phyloP scores from a whole-genome alignment of 306 rosid species.

The Vigna hirtella region DNA sequence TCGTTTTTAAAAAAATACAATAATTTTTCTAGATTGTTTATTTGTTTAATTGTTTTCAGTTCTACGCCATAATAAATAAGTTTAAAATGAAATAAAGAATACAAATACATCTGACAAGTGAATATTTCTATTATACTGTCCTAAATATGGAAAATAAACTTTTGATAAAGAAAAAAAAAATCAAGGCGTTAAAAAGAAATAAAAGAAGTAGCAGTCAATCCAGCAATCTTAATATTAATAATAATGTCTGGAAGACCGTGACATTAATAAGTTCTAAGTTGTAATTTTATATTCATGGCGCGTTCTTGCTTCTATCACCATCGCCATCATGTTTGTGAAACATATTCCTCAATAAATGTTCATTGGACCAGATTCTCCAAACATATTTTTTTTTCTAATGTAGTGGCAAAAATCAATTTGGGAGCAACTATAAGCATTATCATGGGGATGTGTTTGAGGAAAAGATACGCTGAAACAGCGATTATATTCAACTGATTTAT shows the following conservation, averaged over 20 bases:
- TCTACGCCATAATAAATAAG: no score
- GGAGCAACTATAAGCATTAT: conserved; percentile 54
- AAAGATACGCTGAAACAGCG: conserved; percentile 40
- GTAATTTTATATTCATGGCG: conserved; percentile 36
- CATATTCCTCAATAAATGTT: conserved; percentile 43
- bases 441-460: conserved; percentile 54
- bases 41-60: no score
- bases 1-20: no score
- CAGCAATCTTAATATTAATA: conserved; percentile 47
- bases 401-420: conserved; percentile 50
- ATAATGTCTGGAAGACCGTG: conserved; percentile 54
- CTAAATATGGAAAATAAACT: no score
- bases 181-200: no score
- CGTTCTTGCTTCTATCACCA: conserved; percentile 36
- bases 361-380: conserved; percentile 31
- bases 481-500: conserved; percentile 34
- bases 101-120: no score
- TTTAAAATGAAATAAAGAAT: no score
- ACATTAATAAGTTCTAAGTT: conserved; percentile 38
- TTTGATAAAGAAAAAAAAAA: no score
- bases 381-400: conserved; percentile 4
- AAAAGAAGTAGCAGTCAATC: conserved; percentile 27
- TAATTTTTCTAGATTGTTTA: no score
- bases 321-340: conserved; percentile 46
- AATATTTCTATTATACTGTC: no score